Conservation (phyloP, 805 yeast genomes). For the Myxozyma neotropica region DNA sequence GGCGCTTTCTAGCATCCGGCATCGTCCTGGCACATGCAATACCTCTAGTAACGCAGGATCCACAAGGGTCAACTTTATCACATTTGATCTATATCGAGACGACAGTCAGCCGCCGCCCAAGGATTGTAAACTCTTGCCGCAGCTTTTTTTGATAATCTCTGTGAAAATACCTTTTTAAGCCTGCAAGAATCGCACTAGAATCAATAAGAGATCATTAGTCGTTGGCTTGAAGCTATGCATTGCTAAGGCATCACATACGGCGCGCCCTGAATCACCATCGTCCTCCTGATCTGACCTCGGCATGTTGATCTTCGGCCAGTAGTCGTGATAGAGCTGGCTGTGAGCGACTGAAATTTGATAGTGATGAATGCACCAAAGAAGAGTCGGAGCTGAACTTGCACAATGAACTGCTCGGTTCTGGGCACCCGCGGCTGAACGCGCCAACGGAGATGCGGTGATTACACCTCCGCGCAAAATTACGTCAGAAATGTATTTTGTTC, state of each 20-base stretch:
- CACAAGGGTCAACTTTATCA: constrained; percentile 18
- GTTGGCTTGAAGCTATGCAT: too few species aligned
- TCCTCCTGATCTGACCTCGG: neutral
- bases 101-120: neutral
- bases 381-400: too few species aligned
- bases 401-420: too few species aligned
- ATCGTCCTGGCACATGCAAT: constrained; percentile 13
- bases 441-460: constrained; percentile 1
- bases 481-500: too few species aligned
- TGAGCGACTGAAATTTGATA: too few species aligned
- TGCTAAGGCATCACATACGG: too few species aligned
- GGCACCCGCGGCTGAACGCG: too few species aligned
- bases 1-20: constrained; percentile 25
- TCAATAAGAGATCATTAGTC: too few species aligned
- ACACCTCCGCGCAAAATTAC: too few species aligned
- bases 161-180: constrained; percentile 21
- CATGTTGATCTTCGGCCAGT: neutral
- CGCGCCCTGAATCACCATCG: neutral
- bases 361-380: too few species aligned
- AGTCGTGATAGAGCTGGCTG: neutral
- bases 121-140: neutral
- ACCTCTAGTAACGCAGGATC: constrained; percentile 2
- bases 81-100: constrained; percentile 17
- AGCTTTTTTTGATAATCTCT: too few species aligned
- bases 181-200: constrained; percentile 27